Evolutionary conservation across 352 stramenopile genomes (phyloP).

Genomic region (Pythium pyrilobum): DNA sequence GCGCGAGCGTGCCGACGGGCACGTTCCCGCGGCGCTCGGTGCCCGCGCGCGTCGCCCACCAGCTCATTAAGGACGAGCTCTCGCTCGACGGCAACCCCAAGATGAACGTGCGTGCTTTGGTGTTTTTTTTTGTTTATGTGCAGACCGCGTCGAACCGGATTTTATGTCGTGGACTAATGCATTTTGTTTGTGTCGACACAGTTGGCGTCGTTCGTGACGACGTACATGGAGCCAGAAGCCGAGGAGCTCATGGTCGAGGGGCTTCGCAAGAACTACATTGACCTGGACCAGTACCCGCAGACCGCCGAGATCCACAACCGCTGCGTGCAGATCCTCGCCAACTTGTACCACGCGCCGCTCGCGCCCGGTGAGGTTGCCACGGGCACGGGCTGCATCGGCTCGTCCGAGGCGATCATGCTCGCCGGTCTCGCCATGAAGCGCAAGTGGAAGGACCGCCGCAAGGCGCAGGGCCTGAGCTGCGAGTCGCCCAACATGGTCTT

Average conservation of each 20-base stretch:
- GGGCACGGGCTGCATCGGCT: slow-evolving; percentile 89
- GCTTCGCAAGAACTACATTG: slow-evolving; percentile 91
- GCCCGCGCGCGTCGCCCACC: slow-evolving; percentile 74
- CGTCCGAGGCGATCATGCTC: slow-evolving; percentile 91
- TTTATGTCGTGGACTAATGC: background rate
- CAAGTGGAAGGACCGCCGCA: slow-evolving; percentile 84
- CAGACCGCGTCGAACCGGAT: background rate
- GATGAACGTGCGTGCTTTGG: slow-evolving; percentile 64
- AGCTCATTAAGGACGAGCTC: slow-evolving; percentile 89
- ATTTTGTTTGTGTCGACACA: slow-evolving; percentile 9
- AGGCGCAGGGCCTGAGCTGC: slow-evolving; percentile 61
- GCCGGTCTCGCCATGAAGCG: slow-evolving; percentile 89
- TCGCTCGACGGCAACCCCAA: slow-evolving; percentile 86
- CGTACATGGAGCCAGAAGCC: slow-evolving; percentile 89
- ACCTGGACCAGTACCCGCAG: slow-evolving; percentile 91
- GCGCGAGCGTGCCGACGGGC: slow-evolving; percentile 48
- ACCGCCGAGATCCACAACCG: slow-evolving; percentile 92
- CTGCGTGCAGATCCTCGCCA: slow-evolving; percentile 90
- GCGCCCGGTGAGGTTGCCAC: slow-evolving; percentile 46
- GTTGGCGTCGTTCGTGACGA: slow-evolving; percentile 89
- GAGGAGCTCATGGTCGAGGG: slow-evolving; percentile 89
- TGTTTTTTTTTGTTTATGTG: background rate
- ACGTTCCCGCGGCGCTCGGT: slow-evolving; percentile 61
- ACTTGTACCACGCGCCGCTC: slow-evolving; percentile 85
- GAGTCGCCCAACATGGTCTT: slow-evolving; percentile 93